Percentiles rank a stretch among this genome's conserved stretches.
Conservation (phyloP, 768 basidiomycete genomes). For the Hericium erinaceus region DNA sequence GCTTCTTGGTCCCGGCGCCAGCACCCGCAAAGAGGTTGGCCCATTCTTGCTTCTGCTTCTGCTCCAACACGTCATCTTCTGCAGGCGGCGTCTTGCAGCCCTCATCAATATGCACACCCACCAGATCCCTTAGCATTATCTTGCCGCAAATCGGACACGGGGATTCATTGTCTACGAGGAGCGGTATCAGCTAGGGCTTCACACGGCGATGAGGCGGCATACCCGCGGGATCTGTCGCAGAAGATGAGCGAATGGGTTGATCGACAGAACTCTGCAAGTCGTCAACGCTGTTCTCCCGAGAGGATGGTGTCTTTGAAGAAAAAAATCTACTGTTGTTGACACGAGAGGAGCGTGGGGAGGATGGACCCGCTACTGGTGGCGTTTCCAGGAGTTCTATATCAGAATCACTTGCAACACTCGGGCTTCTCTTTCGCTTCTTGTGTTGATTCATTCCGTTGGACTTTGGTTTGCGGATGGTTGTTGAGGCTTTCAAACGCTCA, state of each 20-base stretch:
- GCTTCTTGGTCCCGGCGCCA: not conserved
- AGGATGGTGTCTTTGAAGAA: not conserved
- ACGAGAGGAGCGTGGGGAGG: not conserved
- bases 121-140: not conserved
- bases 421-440: constrained; percentile 14
- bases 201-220: not conserved
- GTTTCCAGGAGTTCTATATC: not conserved
- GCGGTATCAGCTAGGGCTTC: too few species aligned
- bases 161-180: too few species aligned
- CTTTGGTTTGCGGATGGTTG: not conserved
- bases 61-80: not conserved
- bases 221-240: not conserved
- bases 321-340: not conserved
- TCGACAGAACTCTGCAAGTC: not conserved
- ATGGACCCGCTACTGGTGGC: not conserved
- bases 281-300: not conserved
- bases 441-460: constrained; percentile 1
- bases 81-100: constrained; percentile 17
- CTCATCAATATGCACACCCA: constrained; percentile 23
- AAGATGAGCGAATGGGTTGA: not conserved
- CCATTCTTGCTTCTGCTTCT: constrained; percentile 14
- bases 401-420: not conserved
- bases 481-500: not conserved
- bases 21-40: constrained; percentile 8
- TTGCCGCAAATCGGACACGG: not conserved